Evolutionary conservation across 2,329 filamentous ascomycete genomes (phyloP).

Genomic region (Neopestalotiopsis sp.): DNA sequence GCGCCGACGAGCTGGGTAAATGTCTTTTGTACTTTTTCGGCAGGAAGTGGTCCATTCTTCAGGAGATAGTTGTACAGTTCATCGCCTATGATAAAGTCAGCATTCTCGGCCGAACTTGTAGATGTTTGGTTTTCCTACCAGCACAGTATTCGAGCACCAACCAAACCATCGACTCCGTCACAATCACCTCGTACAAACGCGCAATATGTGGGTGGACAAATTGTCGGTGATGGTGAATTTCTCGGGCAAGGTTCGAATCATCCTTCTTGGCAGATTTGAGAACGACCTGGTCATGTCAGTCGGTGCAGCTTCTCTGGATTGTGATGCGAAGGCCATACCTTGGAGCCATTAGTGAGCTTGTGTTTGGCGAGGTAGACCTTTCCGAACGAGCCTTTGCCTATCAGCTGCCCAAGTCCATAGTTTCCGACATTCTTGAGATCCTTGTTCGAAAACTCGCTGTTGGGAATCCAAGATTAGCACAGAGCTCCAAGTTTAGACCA

Average conservation of each 20-base stretch:
- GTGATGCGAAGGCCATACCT: conserved; percentile 61
- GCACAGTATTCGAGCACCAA: conserved; percentile 95
- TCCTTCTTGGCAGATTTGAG: conserved; percentile 98
- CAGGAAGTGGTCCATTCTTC: conserved; percentile 81
- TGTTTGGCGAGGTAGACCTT: conserved; percentile 97
- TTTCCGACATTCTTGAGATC: conserved; percentile 94
- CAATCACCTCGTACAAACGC: conserved; percentile 95
- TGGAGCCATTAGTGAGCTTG: conserved; percentile 98
- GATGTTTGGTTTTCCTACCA: conserved; percentile 56
- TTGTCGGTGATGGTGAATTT: conserved; percentile 98
- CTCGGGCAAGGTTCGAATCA: conserved; percentile 92
- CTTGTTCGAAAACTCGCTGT: conserved; percentile 89
- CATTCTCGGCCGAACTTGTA: not conserved
- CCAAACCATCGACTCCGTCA: conserved; percentile 95
- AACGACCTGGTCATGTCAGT: conserved; percentile 70
- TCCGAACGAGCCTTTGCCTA: conserved; percentile 97
- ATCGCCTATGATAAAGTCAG: conserved; percentile 66
- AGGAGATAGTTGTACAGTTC: conserved; percentile 97
- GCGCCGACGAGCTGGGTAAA: conserved; percentile 96
- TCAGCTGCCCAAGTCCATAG: conserved; percentile 88
- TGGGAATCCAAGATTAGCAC: conserved; percentile 2
- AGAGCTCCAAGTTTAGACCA: not conserved
- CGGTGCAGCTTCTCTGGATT: not conserved
- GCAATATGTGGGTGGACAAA: conserved; percentile 98
- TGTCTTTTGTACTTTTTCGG: conserved; percentile 89